phyloP scores from a whole-genome alignment of 257 asterid genomes.

The Salvia splendens region DNA sequence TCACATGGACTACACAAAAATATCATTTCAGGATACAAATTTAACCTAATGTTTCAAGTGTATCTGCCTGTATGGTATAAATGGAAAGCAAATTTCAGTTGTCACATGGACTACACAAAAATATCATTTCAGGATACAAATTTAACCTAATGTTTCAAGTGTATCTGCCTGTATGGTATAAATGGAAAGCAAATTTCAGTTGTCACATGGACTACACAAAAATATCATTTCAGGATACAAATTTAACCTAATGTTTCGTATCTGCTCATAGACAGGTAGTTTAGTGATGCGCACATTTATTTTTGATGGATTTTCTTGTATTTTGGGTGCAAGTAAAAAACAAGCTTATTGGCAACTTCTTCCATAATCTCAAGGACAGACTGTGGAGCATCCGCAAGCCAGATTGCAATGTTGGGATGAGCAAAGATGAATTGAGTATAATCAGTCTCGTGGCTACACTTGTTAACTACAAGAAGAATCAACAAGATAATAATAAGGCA shows the following conservation, averaged over 20 bases:
- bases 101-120: slow-evolving; percentile 3
- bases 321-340: slow-evolving; percentile 78
- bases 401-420: slow-evolving; percentile 94
- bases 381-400: slow-evolving; percentile 99
- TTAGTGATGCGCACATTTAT: slow-evolving; percentile 81
- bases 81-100: slow-evolving; percentile 4
- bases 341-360: slow-evolving; percentile 90
- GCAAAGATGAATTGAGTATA: slow-evolving; percentile 80
- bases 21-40: slow-evolving; percentile 4
- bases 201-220: slow-evolving; percentile 2
- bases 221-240: slow-evolving; percentile 5
- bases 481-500: slow-evolving; percentile 28
- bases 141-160: slow-evolving; percentile 83
- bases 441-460: slow-evolving; percentile 96
- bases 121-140: slow-evolving; percentile 5
- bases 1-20: not conserved
- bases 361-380: slow-evolving; percentile 99
- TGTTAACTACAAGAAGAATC: slow-evolving; percentile 66
- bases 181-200: slow-evolving; percentile 6
- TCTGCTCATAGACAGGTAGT: slow-evolving; percentile 94
- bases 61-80: slow-evolving; percentile 70
- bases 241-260: slow-evolving; percentile 80
- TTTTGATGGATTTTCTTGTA: slow-evolving; percentile 88
- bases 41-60: slow-evolving; percentile 89
- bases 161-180: slow-evolving; percentile 78